Base-by-base conservation (phyloP, 768 basidiomycete genomes). In the Tricholoma hemisulphureum region DNA sequence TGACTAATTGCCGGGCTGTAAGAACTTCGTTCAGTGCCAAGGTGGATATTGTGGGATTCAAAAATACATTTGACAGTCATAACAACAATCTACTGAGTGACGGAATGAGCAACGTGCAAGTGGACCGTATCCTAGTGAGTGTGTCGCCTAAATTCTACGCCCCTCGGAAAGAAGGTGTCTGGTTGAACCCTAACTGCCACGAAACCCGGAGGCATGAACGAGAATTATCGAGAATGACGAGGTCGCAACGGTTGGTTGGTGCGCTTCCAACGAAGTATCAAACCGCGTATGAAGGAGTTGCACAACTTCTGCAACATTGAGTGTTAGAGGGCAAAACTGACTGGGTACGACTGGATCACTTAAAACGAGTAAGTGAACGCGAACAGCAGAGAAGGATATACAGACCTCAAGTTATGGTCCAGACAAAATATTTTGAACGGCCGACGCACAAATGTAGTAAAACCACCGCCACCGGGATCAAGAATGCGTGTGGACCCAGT, bases 161-260 rank as follows among this genome's bases (percentile, higher is more conserved):
- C 14, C 32, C 11, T 35, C 14, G 23, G 34, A 14, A 23, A 26
- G 52, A 28, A 4, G 32, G 32, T 6, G 26, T 34, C 23, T 16
- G 16, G n/a, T 24, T n/a, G n/a, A 26, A 20, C 24, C 7, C 63
- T 56, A 26, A 66, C 58, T 29, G 34, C 53, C 10, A 63, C 63
- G 53, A 75, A 77, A 28, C 71, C 74, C 5, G 65, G 63, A 1
- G 73, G 71, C 46, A 76, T 68, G 63, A 69, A 74, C 3, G 76
- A 75, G 37, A 72, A 73, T 13, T 70, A 66, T 13, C 65, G 60
- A 10, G 69, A 67, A 4, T 63, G 55, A 11, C 65, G 60, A 8
- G 68, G 61, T 11, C 62, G 68, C 11, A 53, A 53, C 7, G 69
- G 61, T 23, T 53, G 51, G n/a, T 59, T 72, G 37, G 67, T 18